These are phyloP conservation scores for Penicillium turbatum DNA, from an alignment of 495 filamentous ascomycete genomes.

Conservation along the genomic window DNA sequence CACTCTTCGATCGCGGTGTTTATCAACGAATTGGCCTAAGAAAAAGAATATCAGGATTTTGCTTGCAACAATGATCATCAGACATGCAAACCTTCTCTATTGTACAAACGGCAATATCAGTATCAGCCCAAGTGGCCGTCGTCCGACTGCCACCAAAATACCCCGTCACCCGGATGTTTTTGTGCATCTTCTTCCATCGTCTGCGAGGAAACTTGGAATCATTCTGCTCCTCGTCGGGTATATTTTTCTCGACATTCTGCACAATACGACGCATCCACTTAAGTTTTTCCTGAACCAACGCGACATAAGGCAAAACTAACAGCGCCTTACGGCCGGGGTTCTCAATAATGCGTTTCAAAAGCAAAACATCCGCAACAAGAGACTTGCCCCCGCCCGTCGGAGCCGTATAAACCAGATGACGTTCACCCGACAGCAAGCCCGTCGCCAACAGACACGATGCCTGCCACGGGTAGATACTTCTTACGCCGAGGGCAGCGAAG, in stretches of 20 bases:
- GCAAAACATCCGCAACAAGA: conserved; percentile 69
- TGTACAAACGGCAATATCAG: conserved; percentile 77
- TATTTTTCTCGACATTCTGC: conserved; percentile 52
- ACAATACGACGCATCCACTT: conserved; percentile 70
- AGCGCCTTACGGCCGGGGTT: conserved; percentile 65
- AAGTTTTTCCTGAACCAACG: conserved; percentile 78
- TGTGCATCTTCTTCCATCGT: conserved; percentile 33
- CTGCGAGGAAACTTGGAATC: conserved; percentile 19
- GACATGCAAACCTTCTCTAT: conserved; percentile 66
- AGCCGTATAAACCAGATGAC: conserved; percentile 77
- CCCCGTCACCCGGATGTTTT: conserved; percentile 59
- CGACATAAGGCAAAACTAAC: conserved; percentile 76
- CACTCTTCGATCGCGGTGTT: conserved; percentile 73
- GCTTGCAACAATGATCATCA: background rate
- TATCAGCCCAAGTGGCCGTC: conserved; percentile 64
- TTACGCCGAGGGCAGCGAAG: conserved; percentile 60
- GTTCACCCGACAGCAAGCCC: conserved; percentile 60
- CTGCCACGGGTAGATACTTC: conserved; percentile 76
- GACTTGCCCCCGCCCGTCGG: conserved; percentile 82
- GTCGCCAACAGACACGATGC: conserved; percentile 68
- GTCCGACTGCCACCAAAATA: conserved; percentile 71
- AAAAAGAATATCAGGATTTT: background rate
- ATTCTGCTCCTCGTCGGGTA: conserved; percentile 27
- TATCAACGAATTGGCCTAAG: conserved; percentile 71
- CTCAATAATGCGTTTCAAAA: conserved; percentile 67